Evolutionary conservation across 129 eudicot genomes (phyloP).

Genomic region (Smallanthus sonchifolius): DNA sequence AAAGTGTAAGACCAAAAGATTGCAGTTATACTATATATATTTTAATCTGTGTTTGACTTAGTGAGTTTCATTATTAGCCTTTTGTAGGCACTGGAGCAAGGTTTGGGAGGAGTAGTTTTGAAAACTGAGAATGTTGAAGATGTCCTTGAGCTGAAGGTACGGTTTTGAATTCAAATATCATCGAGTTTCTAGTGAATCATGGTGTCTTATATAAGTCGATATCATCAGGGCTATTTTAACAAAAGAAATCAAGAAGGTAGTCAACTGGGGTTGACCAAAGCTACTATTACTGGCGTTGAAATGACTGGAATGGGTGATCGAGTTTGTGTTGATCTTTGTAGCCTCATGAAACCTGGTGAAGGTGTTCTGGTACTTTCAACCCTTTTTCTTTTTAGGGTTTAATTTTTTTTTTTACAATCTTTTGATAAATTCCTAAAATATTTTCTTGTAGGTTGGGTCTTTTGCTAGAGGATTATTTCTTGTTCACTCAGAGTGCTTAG

Average conservation of each 20-base stretch:
- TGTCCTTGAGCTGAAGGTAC: slow-evolving; percentile 73
- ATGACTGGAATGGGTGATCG: slow-evolving; percentile 97
- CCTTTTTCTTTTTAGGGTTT: neutral
- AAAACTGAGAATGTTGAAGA: slow-evolving; percentile 75
- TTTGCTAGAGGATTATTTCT: slow-evolving; percentile 96
- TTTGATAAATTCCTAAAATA: slow-evolving; percentile 1
- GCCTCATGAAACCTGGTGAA: slow-evolving; percentile 94
- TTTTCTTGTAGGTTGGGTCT: slow-evolving; percentile 70
- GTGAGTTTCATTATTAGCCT: slow-evolving; percentile 23
- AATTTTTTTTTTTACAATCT: neutral
- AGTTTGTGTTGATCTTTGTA: slow-evolving; percentile 94
- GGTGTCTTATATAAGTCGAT: slow-evolving; percentile 28
- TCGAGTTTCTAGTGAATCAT: slow-evolving; percentile 1
- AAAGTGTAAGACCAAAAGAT: slow-evolving; percentile 16
- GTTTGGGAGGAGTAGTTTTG: slow-evolving; percentile 85
- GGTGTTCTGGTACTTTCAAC: slow-evolving; percentile 76
- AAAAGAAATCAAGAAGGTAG: slow-evolving; percentile 59
- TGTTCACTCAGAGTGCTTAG: slow-evolving; percentile 95
- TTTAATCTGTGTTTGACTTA: neutral
- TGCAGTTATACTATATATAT: neutral
- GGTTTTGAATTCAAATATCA: neutral
- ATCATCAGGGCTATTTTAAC: slow-evolving; percentile 67
- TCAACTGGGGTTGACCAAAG: slow-evolving; percentile 59
- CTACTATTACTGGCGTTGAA: slow-evolving; percentile 61
- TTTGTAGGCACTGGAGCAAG: slow-evolving; percentile 85